phyloP scores from a whole-genome alignment of 1,139 yeast genomes.

The Protomyces lactucae-debilis region DNA sequence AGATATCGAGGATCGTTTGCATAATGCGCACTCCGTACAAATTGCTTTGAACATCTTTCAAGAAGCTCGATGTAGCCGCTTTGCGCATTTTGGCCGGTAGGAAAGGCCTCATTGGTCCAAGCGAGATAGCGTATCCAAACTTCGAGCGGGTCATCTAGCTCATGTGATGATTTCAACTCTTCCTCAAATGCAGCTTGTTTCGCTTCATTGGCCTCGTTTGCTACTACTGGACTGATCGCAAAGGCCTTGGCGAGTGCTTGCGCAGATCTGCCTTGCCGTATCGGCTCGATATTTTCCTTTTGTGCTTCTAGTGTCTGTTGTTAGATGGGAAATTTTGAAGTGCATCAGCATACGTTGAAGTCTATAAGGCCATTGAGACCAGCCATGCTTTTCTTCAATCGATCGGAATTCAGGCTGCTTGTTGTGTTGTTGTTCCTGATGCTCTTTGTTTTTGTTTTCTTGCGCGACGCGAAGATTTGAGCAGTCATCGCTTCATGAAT shows the following conservation, averaged over 20 bases:
- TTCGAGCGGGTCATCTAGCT: constrained; percentile 77
- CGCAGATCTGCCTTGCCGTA: constrained; percentile 67
- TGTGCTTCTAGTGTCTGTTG: constrained; percentile 52
- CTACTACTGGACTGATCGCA: constrained; percentile 32
- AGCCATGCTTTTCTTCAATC: background rate
- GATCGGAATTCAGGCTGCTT: background rate
- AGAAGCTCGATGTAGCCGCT: constrained; percentile 63
- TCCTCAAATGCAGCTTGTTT: constrained; percentile 42
- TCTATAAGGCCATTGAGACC: background rate
- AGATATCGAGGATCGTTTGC: constrained; percentile 78
- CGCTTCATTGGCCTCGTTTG: constrained; percentile 17
- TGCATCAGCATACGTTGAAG: background rate
- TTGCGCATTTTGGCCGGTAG: constrained; percentile 62
- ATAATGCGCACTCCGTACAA: constrained; percentile 61
- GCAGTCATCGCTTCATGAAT: background rate
- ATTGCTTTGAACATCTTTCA: constrained; percentile 67
- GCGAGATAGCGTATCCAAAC: constrained; percentile 63
- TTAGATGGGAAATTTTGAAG: background rate
- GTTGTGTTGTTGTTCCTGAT: background rate
- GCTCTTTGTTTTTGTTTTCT: background rate
- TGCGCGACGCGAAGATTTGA: background rate
- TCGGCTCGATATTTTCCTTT: constrained; percentile 75
- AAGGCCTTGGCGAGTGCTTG: constrained; percentile 51
- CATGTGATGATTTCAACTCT: constrained; percentile 48
- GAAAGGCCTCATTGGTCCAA: constrained; percentile 66